Percentiles rank a stretch among this genome's conserved stretches.
phyloP scores from a whole-genome alignment of 2,329 filamentous ascomycete genomes.

The Aspergillus calidoustus region DNA sequence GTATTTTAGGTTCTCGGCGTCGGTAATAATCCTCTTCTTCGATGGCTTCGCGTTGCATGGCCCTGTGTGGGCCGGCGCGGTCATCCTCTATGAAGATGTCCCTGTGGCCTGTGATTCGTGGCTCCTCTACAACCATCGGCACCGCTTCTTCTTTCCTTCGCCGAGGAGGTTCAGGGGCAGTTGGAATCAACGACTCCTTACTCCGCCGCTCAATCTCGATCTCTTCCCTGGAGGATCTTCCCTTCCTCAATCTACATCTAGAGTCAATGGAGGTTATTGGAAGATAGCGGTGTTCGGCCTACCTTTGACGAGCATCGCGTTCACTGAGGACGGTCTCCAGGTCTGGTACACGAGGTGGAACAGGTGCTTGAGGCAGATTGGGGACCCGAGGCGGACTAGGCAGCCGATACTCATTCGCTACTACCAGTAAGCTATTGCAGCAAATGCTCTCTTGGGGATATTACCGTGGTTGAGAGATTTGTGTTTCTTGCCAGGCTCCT shows the following conservation, averaged over 20 bases:
- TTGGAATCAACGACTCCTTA: slow-evolving; percentile 35
- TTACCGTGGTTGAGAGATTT: slow-evolving; percentile 2
- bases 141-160: slow-evolving; percentile 28
- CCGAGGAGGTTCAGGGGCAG: slow-evolving; percentile 26
- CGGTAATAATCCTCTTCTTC: slow-evolving; percentile 64
- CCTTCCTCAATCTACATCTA: slow-evolving; percentile 34
- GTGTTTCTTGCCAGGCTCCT: slow-evolving; percentile 8
- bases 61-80: slow-evolving; percentile 9
- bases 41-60: slow-evolving; percentile 53
- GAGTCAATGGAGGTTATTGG: slow-evolving; percentile 2
- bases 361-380: slow-evolving; percentile 7
- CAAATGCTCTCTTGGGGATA: slow-evolving; percentile 39
- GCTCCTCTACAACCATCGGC: slow-evolving; percentile 32
- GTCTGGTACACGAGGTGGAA: slow-evolving; percentile 34
- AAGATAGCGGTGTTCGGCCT: slow-evolving; percentile 27
- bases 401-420: slow-evolving; percentile 3
- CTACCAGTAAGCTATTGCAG: not conserved
- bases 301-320: slow-evolving; percentile 61
- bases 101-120: slow-evolving; percentile 33
- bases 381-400: slow-evolving; percentile 5
- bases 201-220: slow-evolving; percentile 58
- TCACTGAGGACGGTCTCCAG: slow-evolving; percentile 53
- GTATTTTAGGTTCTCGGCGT: slow-evolving; percentile 69
- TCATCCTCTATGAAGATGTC: slow-evolving; percentile 28
- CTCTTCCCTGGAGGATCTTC: slow-evolving; percentile 66